These are phyloP conservation scores for Ziziphus jujuba DNA, from an alignment of 306 rosid species.

Conservation along the genomic window DNA sequence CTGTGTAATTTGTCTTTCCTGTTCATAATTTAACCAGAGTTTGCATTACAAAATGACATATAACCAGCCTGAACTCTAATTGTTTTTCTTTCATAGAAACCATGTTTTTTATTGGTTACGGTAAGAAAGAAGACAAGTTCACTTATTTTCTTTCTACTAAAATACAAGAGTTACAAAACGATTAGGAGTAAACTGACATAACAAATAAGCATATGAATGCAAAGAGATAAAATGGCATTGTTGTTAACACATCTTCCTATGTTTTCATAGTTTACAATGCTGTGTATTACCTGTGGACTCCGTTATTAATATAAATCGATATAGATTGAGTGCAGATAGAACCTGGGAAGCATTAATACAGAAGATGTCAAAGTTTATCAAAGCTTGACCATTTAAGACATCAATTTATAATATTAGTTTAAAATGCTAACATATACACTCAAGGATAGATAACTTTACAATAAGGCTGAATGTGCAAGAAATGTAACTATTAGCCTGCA, in stretches of 20 bases:
- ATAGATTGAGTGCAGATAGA: slow-evolving; percentile 82
- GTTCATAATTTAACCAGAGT: slow-evolving; percentile 24
- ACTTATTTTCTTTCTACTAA: not conserved
- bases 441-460: not conserved
- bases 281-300: slow-evolving; percentile 63
- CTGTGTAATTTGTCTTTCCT: slow-evolving; percentile 70
- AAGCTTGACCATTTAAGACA: not conserved
- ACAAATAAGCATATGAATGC: not conserved
- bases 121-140: too few relatives aligned
- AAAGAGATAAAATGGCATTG: slow-evolving; percentile 1
- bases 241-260: not conserved
- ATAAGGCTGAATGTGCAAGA: not conserved
- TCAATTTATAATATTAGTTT: not conserved
- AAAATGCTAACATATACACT: not conserved
- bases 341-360: slow-evolving; percentile 42
- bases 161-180: too few relatives aligned
- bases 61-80: not conserved
- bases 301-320: slow-evolving; percentile 73
- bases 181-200: not conserved
- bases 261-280: not conserved
- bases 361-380: not conserved
- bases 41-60: slow-evolving; percentile 4
- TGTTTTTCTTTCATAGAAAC: too few relatives aligned
- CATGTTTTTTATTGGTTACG: too few relatives aligned
- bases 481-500: not conserved